phyloP scores from a whole-genome alignment of 768 basidiomycete species.

The Podaxis pistillaris region DNA sequence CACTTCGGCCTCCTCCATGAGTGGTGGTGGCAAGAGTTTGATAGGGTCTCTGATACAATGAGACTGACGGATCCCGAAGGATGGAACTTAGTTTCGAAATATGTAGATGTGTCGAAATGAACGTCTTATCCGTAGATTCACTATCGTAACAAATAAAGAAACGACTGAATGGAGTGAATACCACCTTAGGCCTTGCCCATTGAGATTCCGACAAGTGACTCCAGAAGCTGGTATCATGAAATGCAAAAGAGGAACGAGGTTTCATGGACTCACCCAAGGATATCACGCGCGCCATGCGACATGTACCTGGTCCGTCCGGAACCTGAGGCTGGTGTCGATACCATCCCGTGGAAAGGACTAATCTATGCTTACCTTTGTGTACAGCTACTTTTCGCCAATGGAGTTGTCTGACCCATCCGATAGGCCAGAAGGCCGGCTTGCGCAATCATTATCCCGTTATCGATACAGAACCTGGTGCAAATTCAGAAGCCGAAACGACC shows the following conservation, averaged over 20 bases:
- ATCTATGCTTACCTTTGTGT: conserved; percentile 74
- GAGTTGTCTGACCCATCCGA: conserved; percentile 85
- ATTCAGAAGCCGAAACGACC: not conserved
- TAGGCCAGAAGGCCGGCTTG: conserved; percentile 92
- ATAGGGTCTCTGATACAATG: conserved; percentile 44
- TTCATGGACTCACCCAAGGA: not conserved
- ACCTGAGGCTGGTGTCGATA: conserved; percentile 48
- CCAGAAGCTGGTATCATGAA: not conserved
- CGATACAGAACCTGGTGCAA: conserved; percentile 86
- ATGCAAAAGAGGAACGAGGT: too few relatives aligned
- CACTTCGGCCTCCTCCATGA: conserved; percentile 53
- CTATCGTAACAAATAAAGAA: not conserved
- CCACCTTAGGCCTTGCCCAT: too few relatives aligned
- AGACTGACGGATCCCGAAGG: conserved; percentile 40
- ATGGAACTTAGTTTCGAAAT: conserved; percentile 50
- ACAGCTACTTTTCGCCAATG: conserved; percentile 77
- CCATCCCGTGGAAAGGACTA: conserved; percentile 1
- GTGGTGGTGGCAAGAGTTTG: conserved; percentile 84
- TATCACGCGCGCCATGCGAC: conserved; percentile 80
- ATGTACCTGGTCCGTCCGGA: conserved; percentile 91
- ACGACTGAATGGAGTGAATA: too few relatives aligned
- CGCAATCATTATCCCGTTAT: conserved; percentile 99
- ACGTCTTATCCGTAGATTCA: conserved; percentile 12
- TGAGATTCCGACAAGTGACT: not conserved
- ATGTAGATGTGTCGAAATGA: conserved; percentile 37